A percentile compares a stretch with the other conserved stretches of the same genome.
Evolutionary conservation across 2,329 filamentous ascomycete genomes (phyloP).

Genomic region (Alternaria longipes): DNA sequence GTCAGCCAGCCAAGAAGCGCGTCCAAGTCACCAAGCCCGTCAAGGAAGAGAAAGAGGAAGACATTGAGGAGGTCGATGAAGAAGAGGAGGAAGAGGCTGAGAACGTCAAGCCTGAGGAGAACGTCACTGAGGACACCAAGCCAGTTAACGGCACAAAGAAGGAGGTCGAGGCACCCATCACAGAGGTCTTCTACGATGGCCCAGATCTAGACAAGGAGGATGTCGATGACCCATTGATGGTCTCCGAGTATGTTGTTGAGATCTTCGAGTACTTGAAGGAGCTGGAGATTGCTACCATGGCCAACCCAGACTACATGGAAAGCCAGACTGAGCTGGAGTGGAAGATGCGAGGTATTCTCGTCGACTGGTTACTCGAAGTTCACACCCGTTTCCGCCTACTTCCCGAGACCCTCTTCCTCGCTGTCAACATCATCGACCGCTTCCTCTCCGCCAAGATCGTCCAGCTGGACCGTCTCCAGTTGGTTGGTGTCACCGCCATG

Average conservation of each 20-base stretch:
- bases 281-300: conserved; percentile 80
- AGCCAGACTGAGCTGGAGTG: conserved; percentile 95
- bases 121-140: conserved; percentile 56
- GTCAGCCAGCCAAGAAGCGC: conserved; percentile 73
- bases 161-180: conserved; percentile 32
- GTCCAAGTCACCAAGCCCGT: conserved; percentile 64
- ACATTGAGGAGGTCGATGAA: conserved; percentile 58
- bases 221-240: conserved; percentile 93
- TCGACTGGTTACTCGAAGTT: conserved; percentile 98
- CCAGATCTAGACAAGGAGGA: conserved; percentile 84
- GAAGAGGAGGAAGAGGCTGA: conserved; percentile 62
- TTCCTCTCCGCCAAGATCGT: conserved; percentile 97
- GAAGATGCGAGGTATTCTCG: conserved; percentile 97
- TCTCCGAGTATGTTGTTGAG: conserved; percentile 94
- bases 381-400: conserved; percentile 96
- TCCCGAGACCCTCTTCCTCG: conserved; percentile 94
- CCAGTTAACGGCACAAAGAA: conserved; percentile 30
- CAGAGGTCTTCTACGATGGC: conserved; percentile 45
- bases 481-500: conserved; percentile 98
- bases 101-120: conserved; percentile 64
- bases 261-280: conserved; percentile 96
- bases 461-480: conserved; percentile 91
- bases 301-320: conserved; percentile 94
- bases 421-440: conserved; percentile 97
- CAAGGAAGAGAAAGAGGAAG: conserved; percentile 63